Evolutionary conservation across 768 basidiomycete species (phyloP).

Genomic region (Polyporus arcularius): DNA sequence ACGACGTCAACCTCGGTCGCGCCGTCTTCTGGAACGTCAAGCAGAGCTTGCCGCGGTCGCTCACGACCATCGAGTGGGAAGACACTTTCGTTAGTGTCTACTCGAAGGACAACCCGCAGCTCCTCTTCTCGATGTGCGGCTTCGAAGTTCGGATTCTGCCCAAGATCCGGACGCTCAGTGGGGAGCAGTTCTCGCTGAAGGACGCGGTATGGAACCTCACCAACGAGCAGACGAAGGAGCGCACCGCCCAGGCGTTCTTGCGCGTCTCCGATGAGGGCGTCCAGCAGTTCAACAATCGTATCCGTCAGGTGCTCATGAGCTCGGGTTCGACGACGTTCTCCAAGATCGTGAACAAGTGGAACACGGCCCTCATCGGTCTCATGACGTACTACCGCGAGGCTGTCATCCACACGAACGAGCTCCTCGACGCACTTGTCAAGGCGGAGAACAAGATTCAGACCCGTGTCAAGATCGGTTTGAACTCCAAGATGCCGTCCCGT

Average conservation of each 20-base stretch:
- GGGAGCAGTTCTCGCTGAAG: slow-evolving; percentile 96
- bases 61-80: slow-evolving; percentile 99
- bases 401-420: slow-evolving; percentile 95
- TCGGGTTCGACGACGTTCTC: slow-evolving; percentile 98
- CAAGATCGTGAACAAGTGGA: slow-evolving; percentile 99
- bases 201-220: slow-evolving; percentile 97
- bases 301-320: slow-evolving; percentile 96
- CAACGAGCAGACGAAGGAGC: slow-evolving; percentile 96
- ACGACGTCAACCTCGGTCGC: slow-evolving; percentile 97
- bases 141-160: slow-evolving; percentile 98
- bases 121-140: slow-evolving; percentile 98
- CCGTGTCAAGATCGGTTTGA: slow-evolving; percentile 98
- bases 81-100: slow-evolving; percentile 97
- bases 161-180: slow-evolving; percentile 92
- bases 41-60: slow-evolving; percentile 89
- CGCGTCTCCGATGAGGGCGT: slow-evolving; percentile 98
- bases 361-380: slow-evolving; percentile 90
- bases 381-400: slow-evolving; percentile 99
- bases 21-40: slow-evolving; percentile 99
- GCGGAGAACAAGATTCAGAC: slow-evolving; percentile 99
- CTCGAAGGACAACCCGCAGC: slow-evolving; percentile 95
- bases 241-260: slow-evolving; percentile 96
- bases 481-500: slow-evolving; percentile 99
- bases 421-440: slow-evolving; percentile 95
- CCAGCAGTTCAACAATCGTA: slow-evolving; percentile 97